Base-by-base conservation (phyloP, 257 asterid genomes). In the Echium plantagineum region DNA sequence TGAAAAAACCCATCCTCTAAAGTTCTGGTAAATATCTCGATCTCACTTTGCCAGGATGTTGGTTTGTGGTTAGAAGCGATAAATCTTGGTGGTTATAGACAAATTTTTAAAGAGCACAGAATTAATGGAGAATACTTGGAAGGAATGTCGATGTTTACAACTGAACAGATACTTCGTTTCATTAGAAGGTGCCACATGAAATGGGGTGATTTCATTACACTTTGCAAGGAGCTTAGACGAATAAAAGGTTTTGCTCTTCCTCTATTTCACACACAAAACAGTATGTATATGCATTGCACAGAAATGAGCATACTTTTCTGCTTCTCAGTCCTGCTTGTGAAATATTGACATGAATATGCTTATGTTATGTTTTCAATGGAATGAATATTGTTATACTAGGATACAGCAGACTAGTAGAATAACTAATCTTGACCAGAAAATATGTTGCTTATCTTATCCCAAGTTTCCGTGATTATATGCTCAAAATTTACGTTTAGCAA, bases 181-280 rank as follows among this genome's bases (percentile, higher is more conserved):
- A 93, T 93, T 74, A 83, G 99, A 83, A 83, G 82, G 78, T 93
- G 99, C 83, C 99, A 89, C 84, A 83, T 93, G 99, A 93, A 89
- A 77, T 93, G 99, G 99, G 99, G 99, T 30, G 99, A 93, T 74
- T 93, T 93, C 67, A 93, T 93, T 67, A 93, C 90, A 71, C 77
- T 93, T 80, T 93, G 99, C 95, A 93, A 93, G 87, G 99, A 93
- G 90, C 89, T 93, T 65, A 89, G 99, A 78, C 79, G 96, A 83
- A 93, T 93, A 73, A 93, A 93, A 86, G 99, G 97, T 93, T 51
- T 62, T 18, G 70, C 68, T 51, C 68, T 47, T 61, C 56, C 66
- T 62, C 2, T 22, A 46, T 64, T 53, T 20, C 32, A 20, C 38
- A 30, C 54, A 15, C 21, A 52, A 52, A 19, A 52, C 20, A 17